Evolutionary conservation across 805 yeast genomes (phyloP), one percentile per base, ranked within the genome.

Genomic region (Kockiozyma suomiensis): DNA sequence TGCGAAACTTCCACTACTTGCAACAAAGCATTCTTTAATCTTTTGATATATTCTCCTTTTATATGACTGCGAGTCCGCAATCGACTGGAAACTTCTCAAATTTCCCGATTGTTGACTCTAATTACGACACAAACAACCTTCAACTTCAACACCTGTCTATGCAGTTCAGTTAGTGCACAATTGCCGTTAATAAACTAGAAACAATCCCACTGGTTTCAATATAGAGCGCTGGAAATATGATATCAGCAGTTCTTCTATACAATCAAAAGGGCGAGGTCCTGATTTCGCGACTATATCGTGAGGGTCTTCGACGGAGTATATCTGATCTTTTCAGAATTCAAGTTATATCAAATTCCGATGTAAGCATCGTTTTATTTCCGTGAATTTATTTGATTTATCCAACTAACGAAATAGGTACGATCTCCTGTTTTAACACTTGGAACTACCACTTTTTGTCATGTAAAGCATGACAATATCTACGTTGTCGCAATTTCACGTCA

Each of bases 251-350:
- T n/a, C 83, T 92, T 67, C 77, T 93, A 15, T 88, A 82, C 76
- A 89, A 87, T 68, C 79, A 80, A 55, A 84, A 87, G 61, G 98
- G 97, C 4, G 97, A 92, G 71, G 84, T 90, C 21, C 76, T 93
- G 43, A 83, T 92, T 54, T 85, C 94, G 23, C 82, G 88, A 55
- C 70, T 88, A 38, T 86, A 85, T 72, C 80, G 86, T 58, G 90
- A 87, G 56, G 90, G 92, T 1, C 82, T 90, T 56, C 84, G 89
- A 66, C 75, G 93, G 54, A 87, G 87, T 56, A 85, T 92, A 21
- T 79, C 94, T 17, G 97, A 92, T 67, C 89, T 91, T 32, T 93
- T 93, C 70, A 81, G 97, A n/a, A 86, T 91, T 56, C 97, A 93
- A 70, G 97, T 93, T 28, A 90, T 93, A 43, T 79, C 88, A 54